Evolutionary conservation across 1,284 basidiomycete species (phyloP), one percentile per base, ranked within the genome.

Genomic region (Sporisorium exsertum): DNA sequence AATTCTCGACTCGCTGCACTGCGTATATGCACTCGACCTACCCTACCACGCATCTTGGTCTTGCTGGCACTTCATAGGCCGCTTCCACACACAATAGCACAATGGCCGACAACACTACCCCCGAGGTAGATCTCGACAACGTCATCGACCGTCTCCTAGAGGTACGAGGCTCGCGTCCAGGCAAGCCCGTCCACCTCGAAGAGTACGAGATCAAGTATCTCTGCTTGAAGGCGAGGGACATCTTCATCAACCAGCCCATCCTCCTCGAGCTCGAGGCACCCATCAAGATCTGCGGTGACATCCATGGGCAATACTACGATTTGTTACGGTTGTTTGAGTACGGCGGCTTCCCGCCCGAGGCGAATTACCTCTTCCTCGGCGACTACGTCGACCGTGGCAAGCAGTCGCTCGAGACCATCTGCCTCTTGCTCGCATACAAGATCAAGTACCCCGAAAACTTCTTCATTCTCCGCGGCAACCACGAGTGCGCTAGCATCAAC

Each of bases 381-480:
- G 94, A 95, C 87, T 96, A 95, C 85, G 94, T 96, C 82, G 94
- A 96, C 88, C 91, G 94, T 86, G 94, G 94, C 81, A 96, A 96
- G 87, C 94, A 95, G 87, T 93, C 91, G 57, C 90, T 96, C 78
- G 94, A 96, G 88, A 95, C 94, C 26, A 96, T 96, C 86, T 95
- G 93, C 74, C 67, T 80, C 22, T 89, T 95, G 66, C 90, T 95
- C 76, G 93, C 93, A 56, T 95, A 95, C 86, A 99, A 99, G 90
- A 96, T 96, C 90, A 96, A 96, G 90, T 96, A 96, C 88, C 94
- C 94, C 59, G 94, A 96, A 90, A 96, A 96, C 89, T 96, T 96
- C 87, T 96, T 96, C 88, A 93, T 96, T 85, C 89, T 96, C 73
- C 90, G 94, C 81, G 94, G 94, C 82, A 96, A 95, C 88, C 94